Evolutionary conservation across 768 basidiomycete species (phyloP), one percentile per base, ranked within the genome.

Genomic region (Suillus brevipes): DNA sequence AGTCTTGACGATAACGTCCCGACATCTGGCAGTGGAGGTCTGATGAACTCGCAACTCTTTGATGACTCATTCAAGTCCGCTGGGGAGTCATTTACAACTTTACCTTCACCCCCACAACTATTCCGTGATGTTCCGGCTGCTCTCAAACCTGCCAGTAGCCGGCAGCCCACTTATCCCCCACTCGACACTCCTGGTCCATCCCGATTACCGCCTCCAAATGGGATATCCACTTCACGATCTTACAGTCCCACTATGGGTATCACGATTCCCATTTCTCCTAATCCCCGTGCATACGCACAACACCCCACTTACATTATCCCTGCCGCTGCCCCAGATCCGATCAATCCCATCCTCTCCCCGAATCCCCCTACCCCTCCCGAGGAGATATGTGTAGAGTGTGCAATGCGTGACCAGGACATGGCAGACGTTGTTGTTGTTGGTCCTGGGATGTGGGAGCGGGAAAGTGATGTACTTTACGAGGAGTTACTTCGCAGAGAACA

Each of bases 321-420:
- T 52, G 72, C 78, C 0, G 73, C 81, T n/a, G 71, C 84, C 1
- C 82, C 84, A 14, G 84, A 82, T 60, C 81, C 88, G 49, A 81
- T 88, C 58, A 87, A 89, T 66, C 84, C 89, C 4, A 82, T 87
- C 5, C 87, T 85, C 70, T 82, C 85, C 0, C 85, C 87, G 38
- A 80, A 80, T 16, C 85, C 82, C 28, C 85, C 77, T 36, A 72
- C 71, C 6, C 80, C 78, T 12, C 88, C 85, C 68, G 91, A 92
- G 70, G 97, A 99, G 75, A 80, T 98, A 37, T 99, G 97, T 70
- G 82, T 97, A 42, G 97, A 99, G 77, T 99, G 97, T 73, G 91
- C 97, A 64, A 99, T 99, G 96, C 89, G 97, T 38, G 97, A 99
- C 77, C 88, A 97, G 73, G 97, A 99, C 74, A 94, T 99, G 91